phyloP scores from a whole-genome alignment of 2,329 filamentous ascomycete species.

The Alternaria sp. region DNA sequence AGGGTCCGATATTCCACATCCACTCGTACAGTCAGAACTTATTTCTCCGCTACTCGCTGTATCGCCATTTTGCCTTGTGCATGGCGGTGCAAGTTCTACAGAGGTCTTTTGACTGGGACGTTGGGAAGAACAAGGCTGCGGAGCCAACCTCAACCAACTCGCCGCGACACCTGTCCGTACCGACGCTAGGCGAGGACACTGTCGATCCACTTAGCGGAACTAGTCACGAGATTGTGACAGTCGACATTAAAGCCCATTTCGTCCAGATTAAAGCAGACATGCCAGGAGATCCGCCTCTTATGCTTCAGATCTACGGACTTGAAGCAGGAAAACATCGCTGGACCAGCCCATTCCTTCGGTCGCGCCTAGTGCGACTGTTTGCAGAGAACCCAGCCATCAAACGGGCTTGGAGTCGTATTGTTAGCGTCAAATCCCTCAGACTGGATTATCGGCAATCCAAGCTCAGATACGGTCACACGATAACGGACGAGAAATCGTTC shows the following conservation, averaged over 20 bases:
- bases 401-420: slow-evolving; percentile 82
- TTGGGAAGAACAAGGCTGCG: slow-evolving; percentile 16
- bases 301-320: slow-evolving; percentile 86
- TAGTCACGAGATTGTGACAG: slow-evolving; percentile 72
- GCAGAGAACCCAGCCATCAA: slow-evolving; percentile 85
- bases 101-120: slow-evolving; percentile 51
- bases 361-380: slow-evolving; percentile 83
- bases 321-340: slow-evolving; percentile 87
- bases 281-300: slow-evolving; percentile 87
- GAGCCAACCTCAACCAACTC: slow-evolving; percentile 24
- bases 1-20: slow-evolving; percentile 87
- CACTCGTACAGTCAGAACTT: slow-evolving; percentile 82
- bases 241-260: slow-evolving; percentile 83
- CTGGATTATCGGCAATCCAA: slow-evolving; percentile 81
- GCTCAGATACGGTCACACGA: slow-evolving; percentile 68
- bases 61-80: slow-evolving; percentile 88
- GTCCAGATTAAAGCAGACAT: slow-evolving; percentile 89
- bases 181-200: slow-evolving; percentile 42
- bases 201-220: slow-evolving; percentile 36
- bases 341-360: slow-evolving; percentile 81
- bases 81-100: slow-evolving; percentile 78
- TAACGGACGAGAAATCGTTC: slow-evolving; percentile 79
- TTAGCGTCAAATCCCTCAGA: slow-evolving; percentile 82
- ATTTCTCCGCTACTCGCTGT: slow-evolving; percentile 88
- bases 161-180: slow-evolving; percentile 41